Percentiles rank a stretch among this genome's conserved stretches.
phyloP scores from a whole-genome alignment of 176 grass and related monocot species.

The Triticum dicoccoides region DNA sequence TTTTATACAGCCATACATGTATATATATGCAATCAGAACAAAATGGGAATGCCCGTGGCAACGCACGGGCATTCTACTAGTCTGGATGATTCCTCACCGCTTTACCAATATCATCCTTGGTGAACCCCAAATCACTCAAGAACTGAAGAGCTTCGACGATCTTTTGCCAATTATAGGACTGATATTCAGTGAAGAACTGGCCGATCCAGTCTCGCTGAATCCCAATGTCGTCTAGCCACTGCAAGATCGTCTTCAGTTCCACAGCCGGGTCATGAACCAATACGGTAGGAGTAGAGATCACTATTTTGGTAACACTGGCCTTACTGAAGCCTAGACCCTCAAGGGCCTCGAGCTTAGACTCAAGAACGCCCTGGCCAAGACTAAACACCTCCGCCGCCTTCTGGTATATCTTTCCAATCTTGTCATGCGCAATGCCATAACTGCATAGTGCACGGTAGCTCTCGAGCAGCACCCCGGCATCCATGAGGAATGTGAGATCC shows the following conservation, averaged over 20 bases:
- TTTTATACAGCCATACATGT: no score
- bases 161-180: slow-evolving; percentile 47
- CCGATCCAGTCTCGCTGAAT: slow-evolving; percentile 48
- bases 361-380: slow-evolving; percentile 29
- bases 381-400: slow-evolving; percentile 33
- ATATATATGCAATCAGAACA: no score
- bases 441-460: slow-evolving; percentile 46
- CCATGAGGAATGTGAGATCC: slow-evolving; percentile 53
- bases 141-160: slow-evolving; percentile 41
- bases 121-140: slow-evolving; percentile 45
- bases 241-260: slow-evolving; percentile 39
- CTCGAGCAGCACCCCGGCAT: slow-evolving; percentile 36
- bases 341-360: slow-evolving; percentile 38
- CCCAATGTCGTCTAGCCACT: slow-evolving; percentile 38
- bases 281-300: slow-evolving; percentile 36
- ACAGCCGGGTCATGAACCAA: slow-evolving; percentile 13
- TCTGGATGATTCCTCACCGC: slow-evolving; percentile 42
- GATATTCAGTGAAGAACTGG: slow-evolving; percentile 20
- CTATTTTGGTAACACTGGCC: slow-evolving; percentile 50
- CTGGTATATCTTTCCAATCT: slow-evolving; percentile 54
- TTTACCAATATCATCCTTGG: slow-evolving; percentile 36
- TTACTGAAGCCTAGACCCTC: slow-evolving; percentile 59
- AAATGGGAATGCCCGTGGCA: no score
- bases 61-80: no score
- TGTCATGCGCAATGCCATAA: slow-evolving; percentile 42